Evolutionary conservation across 495 filamentous ascomycete genomes (phyloP).

Genomic region (Aspergillus nanangensis): DNA sequence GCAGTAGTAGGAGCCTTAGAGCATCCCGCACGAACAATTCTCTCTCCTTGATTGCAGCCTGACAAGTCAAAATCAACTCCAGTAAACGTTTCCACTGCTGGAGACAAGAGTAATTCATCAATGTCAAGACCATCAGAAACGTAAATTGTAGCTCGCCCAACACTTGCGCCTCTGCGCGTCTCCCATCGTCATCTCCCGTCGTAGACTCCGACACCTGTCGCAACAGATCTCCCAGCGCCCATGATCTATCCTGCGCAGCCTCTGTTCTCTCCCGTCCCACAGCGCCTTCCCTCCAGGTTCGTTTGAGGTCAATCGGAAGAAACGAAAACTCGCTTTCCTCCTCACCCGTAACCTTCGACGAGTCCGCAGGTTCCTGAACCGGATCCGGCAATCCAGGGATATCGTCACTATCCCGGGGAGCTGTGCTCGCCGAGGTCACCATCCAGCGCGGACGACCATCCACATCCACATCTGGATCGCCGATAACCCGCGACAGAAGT

Average conservation of each 20-base stretch:
- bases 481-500: conserved; percentile 37
- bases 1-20: conserved; percentile 59
- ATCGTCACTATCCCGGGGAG: conserved; percentile 40
- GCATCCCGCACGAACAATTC: conserved; percentile 57
- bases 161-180: conserved; percentile 42
- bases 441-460: conserved; percentile 38
- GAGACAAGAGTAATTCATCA: conserved; percentile 81
- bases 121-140: conserved; percentile 73
- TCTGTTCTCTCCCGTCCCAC: conserved; percentile 70
- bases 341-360: conserved; percentile 8
- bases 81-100: conserved; percentile 85
- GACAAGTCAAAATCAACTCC: conserved; percentile 65
- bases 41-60: conserved; percentile 48
- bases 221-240: conserved; percentile 58
- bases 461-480: conserved; percentile 29
- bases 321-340: conserved; percentile 42
- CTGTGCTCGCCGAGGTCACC: conserved; percentile 44
- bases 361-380: conserved; percentile 6
- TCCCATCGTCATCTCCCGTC: conserved; percentile 17
- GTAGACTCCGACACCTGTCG: conserved; percentile 19
- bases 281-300: conserved; percentile 65
- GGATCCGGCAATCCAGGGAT: conserved; percentile 44
- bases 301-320: conserved; percentile 46
- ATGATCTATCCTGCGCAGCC: conserved; percentile 65
- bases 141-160: conserved; percentile 86